Evolutionary conservation across 345 rosid genomes (phyloP).

Genomic region (Hirschfeldia incana): DNA sequence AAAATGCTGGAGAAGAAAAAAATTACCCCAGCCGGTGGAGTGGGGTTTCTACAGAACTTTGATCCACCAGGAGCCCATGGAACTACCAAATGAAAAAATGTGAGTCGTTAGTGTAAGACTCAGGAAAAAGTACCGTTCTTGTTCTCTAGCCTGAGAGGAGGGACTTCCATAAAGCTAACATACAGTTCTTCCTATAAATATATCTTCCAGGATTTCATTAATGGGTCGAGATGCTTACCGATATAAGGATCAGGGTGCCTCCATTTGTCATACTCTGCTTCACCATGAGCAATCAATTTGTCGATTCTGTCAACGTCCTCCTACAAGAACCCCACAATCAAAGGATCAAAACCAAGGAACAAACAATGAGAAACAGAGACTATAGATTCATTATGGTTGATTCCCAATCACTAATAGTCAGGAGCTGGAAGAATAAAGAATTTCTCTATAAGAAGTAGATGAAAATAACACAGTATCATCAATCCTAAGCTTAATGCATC

Average conservation of each 20-base stretch:
- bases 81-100: constrained; percentile 51
- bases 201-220: not conserved
- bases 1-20: constrained; percentile 5
- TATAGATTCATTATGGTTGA: too few relatives aligned
- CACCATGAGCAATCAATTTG: constrained; percentile 73
- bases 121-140: not conserved
- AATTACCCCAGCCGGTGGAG: constrained; percentile 91
- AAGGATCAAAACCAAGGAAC: not conserved
- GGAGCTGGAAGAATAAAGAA: not conserved
- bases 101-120: too few relatives aligned
- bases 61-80: constrained; percentile 99
- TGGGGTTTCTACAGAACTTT: constrained; percentile 87
- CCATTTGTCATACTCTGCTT: constrained; percentile 79
- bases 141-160: not conserved
- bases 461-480: not conserved
- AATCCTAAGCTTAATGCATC: not conserved
- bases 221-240: constrained; percentile 45
- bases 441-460: not conserved
- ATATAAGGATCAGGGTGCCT: constrained; percentile 97
- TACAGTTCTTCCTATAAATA: not conserved
- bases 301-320: constrained; percentile 77
- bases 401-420: not conserved
- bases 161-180: not conserved
- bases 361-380: not conserved
- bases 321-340: constrained; percentile 42